Base-by-base conservation (phyloP, 805 yeast genomes). In the Candida palmyrensis region DNA sequence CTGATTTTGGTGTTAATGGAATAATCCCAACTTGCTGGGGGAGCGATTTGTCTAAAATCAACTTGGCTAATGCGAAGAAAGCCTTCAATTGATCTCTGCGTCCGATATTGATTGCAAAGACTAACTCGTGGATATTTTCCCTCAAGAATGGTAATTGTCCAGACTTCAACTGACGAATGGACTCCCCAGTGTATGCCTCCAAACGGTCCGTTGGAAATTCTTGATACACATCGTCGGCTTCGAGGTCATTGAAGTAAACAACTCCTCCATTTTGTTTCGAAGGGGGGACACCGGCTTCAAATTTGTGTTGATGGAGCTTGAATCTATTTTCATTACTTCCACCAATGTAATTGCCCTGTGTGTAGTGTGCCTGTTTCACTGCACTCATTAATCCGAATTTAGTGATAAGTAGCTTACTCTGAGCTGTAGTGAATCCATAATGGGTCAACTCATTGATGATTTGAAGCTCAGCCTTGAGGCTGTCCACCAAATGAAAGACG, bases 11-110 rank as follows among this genome's bases (percentile, higher is more conserved):
- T 14, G 55, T 59, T 2, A 82, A 37, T 0, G 97, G 95, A n/a
- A 90, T 62, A 3, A 90, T 41, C 5, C 97, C 98, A 32, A 90
- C 49, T 53, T 89, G 82, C 42, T 88, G 82, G 0, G 96, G 85
- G 12, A 83, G 67, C 1, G 77, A 75, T 27, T 74, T 70, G 9
- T 69, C 63, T n/a, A 77, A 47, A 2, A 77, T 60, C 2, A 73
- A 54, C 17, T 68, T 64, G 2, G 80, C 46, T 21, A 77, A 61
- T 6, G 79, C 62, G 13, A 71, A 55, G 18, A 79, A 53, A 2
- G 71, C 73, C 12, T 61, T 51, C 13, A 80, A 45, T 38, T 83
- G 81, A 2, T 62, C 57, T 10, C 62, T 59, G 40, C 76, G 65
- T 2, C 78, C 59, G 14, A 87, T 60, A 42, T 80, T 78, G 9